phyloP scores from a whole-genome alignment of 1,284 basidiomycete genomes.

The Blastosporella zonata region DNA sequence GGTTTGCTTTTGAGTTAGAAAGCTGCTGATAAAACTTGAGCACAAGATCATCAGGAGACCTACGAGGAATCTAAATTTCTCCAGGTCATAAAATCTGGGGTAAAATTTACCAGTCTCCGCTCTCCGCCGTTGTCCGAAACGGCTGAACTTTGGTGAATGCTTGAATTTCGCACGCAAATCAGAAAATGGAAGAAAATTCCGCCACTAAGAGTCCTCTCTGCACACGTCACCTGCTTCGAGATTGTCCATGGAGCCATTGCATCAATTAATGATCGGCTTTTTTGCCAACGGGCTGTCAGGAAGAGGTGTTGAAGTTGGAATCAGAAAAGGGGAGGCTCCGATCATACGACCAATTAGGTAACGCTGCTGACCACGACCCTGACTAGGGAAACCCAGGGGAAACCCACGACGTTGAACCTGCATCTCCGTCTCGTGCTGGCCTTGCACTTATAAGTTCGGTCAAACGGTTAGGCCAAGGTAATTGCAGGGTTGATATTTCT shows the following conservation, averaged over 20 bases:
- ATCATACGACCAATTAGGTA: not conserved
- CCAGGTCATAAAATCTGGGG: no score
- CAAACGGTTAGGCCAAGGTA: not conserved
- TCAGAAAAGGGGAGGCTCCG: not conserved
- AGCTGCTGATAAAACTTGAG: no score
- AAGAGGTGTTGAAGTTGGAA: not conserved
- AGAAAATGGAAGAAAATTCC: no score
- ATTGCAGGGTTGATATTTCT: not conserved
- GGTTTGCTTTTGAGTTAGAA: no score
- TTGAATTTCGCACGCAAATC: no score
- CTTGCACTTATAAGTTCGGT: not conserved
- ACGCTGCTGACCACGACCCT: no score
- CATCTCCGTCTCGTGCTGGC: not conserved
- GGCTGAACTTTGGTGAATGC: no score
- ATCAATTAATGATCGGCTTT: conserved; percentile 3
- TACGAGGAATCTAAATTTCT: not conserved
- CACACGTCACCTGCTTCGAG: not conserved
- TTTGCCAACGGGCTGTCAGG: not conserved
- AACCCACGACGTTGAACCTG: not conserved
- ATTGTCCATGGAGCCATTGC: not conserved
- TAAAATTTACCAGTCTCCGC: no score
- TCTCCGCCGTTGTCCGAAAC: no score
- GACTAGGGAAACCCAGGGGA: no score
- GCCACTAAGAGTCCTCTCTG: not conserved
- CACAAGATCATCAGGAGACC: no score